phyloP scores from a whole-genome alignment of 106 monocot genomes.

The Dactylorhiza incarnata region DNA sequence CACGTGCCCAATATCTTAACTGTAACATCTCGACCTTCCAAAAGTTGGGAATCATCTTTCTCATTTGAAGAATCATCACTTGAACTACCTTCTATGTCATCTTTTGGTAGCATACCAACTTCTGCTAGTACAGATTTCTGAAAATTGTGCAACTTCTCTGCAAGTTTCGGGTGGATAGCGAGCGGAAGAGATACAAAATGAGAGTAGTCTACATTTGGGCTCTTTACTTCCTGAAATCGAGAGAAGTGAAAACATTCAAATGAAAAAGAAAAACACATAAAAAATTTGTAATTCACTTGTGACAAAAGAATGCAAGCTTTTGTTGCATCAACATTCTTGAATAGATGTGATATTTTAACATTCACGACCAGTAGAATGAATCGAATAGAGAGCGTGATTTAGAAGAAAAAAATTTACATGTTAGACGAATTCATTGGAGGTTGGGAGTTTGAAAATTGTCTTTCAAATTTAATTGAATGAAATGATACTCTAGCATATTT shows the following conservation, averaged over 20 bases:
- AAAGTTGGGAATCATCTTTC: neutral
- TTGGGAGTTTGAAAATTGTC: no score
- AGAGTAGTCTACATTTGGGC: conserved; percentile 63
- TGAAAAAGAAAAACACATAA: no score
- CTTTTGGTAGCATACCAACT: neutral
- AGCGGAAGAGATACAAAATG: conserved; percentile 88
- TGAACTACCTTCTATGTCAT: neutral
- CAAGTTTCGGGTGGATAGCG: conserved; percentile 46
- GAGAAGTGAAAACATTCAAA: neutral
- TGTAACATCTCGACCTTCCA: neutral
- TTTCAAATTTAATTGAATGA: no score
- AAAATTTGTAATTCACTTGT: no score
- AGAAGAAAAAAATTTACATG: no score
- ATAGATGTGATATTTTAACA: no score
- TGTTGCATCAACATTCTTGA: no score
- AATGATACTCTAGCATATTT: no score
- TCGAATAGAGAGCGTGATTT: no score
- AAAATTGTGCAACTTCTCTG: conserved; percentile 53
- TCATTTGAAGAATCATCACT: neutral
- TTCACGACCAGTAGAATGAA: no score
- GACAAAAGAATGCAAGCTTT: no score
- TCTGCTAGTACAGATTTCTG: conserved; percentile 54
- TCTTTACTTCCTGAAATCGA: conserved; percentile 51
- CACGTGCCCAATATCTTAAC: neutral
- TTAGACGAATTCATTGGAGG: no score